phyloP scores from a whole-genome alignment of 2,329 filamentous ascomycete species.

The Colletotrichum eremochloae region DNA sequence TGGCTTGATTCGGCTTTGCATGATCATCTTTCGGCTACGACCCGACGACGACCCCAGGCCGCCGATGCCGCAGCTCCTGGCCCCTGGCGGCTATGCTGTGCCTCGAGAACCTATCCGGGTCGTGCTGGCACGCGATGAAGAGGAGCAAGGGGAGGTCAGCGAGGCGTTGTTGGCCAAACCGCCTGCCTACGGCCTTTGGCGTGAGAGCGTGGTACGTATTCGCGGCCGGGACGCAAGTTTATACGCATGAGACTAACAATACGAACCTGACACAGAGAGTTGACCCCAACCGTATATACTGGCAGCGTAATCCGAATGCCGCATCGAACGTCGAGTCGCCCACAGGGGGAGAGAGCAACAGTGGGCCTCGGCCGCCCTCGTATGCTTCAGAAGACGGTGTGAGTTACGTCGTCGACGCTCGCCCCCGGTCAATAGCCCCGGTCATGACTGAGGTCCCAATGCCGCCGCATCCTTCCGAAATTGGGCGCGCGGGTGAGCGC shows the following conservation, averaged over 20 bases:
- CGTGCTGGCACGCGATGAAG: constrained; percentile 80
- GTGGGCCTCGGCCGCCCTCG: constrained; percentile 73
- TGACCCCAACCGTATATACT: constrained; percentile 85
- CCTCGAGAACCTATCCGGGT: constrained; percentile 83
- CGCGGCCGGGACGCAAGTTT: background rate
- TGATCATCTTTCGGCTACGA: constrained; percentile 69
- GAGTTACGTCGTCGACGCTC: constrained; percentile 77
- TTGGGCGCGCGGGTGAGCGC: constrained; percentile 44
- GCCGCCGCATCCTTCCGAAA: constrained; percentile 64
- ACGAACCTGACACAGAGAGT: constrained; percentile 67
- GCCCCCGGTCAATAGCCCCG: constrained; percentile 70
- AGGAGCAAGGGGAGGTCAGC: constrained; percentile 63
- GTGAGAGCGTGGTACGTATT: constrained; percentile 79
- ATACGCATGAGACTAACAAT: constrained; percentile 9
- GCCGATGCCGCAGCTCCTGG: constrained; percentile 59
- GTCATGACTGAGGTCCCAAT: constrained; percentile 43
- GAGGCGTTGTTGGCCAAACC: constrained; percentile 73
- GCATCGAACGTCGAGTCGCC: constrained; percentile 29
- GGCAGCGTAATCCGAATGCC: constrained; percentile 74
- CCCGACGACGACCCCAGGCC: constrained; percentile 42
- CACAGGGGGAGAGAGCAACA: constrained; percentile 42
- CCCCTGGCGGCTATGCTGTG: constrained; percentile 75
- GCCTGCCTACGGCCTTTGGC: constrained; percentile 88
- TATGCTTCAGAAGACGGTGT: constrained; percentile 83
- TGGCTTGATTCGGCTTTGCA: constrained; percentile 78